Conservation (phyloP, 768 basidiomycete species). For the Xerocomellus amylosporus region DNA sequence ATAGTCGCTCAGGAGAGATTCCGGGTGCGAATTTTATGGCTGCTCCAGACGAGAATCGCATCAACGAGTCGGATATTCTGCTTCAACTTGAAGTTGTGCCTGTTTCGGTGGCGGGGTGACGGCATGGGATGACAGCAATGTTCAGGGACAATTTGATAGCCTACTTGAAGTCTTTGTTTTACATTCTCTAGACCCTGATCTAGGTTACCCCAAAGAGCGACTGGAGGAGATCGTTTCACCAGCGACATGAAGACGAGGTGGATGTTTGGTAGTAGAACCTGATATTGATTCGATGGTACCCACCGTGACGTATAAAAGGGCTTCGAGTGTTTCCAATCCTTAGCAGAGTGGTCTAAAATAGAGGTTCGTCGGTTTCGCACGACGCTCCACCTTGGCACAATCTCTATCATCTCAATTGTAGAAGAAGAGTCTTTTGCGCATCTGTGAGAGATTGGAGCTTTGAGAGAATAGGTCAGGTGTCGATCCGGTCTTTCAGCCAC, state of each 20-base stretch:
- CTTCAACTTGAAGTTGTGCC: no score
- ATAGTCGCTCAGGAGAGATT: no score
- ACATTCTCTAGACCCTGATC: neutral
- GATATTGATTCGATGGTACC: neutral
- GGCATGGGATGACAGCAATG: no score
- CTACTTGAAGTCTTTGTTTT: neutral
- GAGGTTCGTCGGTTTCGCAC: no score
- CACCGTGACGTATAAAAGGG: no score
- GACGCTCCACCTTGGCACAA: neutral
- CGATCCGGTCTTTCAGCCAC: constrained; percentile 18
- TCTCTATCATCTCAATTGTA: neutral
- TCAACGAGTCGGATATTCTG: no score
- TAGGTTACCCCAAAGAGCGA: neutral
- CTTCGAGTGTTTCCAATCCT: no score
- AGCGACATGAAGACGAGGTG: no score
- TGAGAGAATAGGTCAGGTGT: neutral
- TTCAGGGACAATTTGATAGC: neutral
- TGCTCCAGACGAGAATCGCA: neutral
- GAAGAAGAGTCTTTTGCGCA: neutral
- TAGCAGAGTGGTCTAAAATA: no score
- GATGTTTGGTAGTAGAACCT: neutral
- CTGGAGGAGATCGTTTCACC: no score
- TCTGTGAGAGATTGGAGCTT: constrained; percentile 6
- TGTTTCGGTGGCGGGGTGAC: no score
- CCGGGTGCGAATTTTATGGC: neutral